Percentiles rank a stretch among this genome's conserved stretches.
Conservation (phyloP, 306 rosid genomes). For the Corylus avellana region DNA sequence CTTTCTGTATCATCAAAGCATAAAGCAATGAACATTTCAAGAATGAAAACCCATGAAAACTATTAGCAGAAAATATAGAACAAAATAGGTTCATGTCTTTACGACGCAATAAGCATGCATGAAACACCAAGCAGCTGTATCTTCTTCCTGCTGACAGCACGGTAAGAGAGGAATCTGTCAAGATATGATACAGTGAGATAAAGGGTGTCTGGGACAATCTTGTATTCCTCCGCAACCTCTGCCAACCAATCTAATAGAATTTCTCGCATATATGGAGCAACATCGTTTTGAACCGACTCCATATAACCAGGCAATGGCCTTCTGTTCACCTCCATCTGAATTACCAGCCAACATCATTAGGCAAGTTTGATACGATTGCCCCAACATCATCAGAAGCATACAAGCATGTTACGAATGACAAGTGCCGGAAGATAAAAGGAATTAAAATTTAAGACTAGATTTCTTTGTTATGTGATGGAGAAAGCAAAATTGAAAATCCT, state of each 20-base stretch:
- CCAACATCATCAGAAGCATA: neutral
- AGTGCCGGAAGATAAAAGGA: neutral
- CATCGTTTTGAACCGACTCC: slow-evolving; percentile 26
- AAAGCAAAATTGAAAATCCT: neutral
- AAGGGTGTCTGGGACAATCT: slow-evolving; percentile 43
- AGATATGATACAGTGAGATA: slow-evolving; percentile 40
- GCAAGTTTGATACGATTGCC: neutral
- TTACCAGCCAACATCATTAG: slow-evolving; percentile 8
- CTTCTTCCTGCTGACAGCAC: slow-evolving; percentile 24
- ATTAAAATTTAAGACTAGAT: neutral
- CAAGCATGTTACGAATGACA: neutral
- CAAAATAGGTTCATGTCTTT: neutral
- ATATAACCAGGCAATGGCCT: slow-evolving; percentile 25
- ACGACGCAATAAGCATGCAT: slow-evolving; percentile 50
- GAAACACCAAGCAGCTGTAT: slow-evolving; percentile 55
- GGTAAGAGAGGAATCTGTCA: slow-evolving; percentile 43
- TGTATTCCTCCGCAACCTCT: slow-evolving; percentile 46
- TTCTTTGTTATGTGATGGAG: neutral
- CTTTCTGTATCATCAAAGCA: slow-evolving; percentile 38
- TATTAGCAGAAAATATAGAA: neutral
- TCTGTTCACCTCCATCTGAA: slow-evolving; percentile 37
- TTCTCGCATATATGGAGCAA: slow-evolving; percentile 28
- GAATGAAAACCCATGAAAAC: neutral
- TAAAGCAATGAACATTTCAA: neutral
- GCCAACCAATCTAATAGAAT: slow-evolving; percentile 52